Conservation (phyloP, 495 filamentous ascomycete genomes). For the Usnea hakonensis region DNA sequence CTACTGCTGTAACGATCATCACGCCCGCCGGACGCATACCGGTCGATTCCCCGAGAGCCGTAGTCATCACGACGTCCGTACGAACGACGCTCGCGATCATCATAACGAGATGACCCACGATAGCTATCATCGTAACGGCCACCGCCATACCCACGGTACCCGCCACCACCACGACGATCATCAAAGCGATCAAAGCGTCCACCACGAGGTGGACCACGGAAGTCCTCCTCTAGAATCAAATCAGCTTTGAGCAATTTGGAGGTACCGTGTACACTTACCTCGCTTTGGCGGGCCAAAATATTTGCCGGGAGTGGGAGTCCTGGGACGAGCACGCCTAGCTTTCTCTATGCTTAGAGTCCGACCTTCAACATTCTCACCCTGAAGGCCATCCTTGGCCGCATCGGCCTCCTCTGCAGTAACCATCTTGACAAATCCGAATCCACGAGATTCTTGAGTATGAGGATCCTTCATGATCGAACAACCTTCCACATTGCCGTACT, state of each 20-base stretch:
- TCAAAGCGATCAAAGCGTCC: conserved; percentile 52
- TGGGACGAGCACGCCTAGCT: conserved; percentile 85
- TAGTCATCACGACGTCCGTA: conserved; percentile 55
- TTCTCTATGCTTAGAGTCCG: conserved; percentile 98
- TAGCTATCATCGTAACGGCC: conserved; percentile 33
- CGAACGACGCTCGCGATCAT: conserved; percentile 46
- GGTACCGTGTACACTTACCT: conserved; percentile 50
- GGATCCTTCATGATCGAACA: conserved; percentile 99
- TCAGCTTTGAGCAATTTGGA: not conserved
- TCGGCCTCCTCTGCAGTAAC: conserved; percentile 85
- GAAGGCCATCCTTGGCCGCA: conserved; percentile 90
- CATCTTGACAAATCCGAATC: conserved; percentile 99
- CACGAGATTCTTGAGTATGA: conserved; percentile 95
- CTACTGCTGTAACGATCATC: conserved; percentile 55
- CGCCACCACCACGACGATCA: conserved; percentile 49
- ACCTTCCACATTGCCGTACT: conserved; percentile 97
- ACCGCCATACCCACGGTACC: conserved; percentile 43
- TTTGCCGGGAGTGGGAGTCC: conserved; percentile 95
- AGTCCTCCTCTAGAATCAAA: conserved; percentile 43
- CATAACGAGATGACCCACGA: conserved; percentile 38
- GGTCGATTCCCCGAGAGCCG: conserved; percentile 58
- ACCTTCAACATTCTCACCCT: conserved; percentile 92
- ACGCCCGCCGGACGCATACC: conserved; percentile 53
- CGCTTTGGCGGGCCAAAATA: conserved; percentile 99
- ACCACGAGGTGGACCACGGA: conserved; percentile 47